Base-by-base conservation (phyloP, 2,329 filamentous ascomycete species). In the Pseudogymnoascus sp. region DNA sequence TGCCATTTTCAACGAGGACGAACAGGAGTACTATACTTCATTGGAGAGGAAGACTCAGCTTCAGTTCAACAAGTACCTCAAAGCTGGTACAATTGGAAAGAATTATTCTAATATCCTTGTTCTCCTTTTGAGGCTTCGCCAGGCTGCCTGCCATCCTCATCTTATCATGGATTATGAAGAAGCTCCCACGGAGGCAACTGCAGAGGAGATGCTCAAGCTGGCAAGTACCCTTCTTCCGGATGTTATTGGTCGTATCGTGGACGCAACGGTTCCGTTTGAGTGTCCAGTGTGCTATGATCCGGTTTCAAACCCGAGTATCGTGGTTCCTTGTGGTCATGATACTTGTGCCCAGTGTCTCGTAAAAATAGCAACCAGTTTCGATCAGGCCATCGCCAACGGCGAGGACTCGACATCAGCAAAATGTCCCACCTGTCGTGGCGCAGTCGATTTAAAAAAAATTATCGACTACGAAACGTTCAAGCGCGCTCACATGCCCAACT, bases 241-340 rank as follows among this genome's bases (percentile, higher is more conserved):
- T 13, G 87, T 90, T 10, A 77, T 95, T 15, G 68, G 75, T n/a
- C 82, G 89, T 5, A 79, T 94, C 68, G 87, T 70, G 23, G 66
- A 59, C 10, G 65, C 63, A 12, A 65, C 69, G 10, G 64, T 59
- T 30, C 60, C 61, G 2, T 89, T 92, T 57, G 86, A 92, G 69
- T 95, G 91, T 67, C 89, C 89, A 0, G 84, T 94, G 18, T 96
- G 91, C 70, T 85, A 88, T 61, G 91, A 96, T 67, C 84, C 78
- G 2, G 82, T 86, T 5, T 77, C 81, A 12, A 91, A 92, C 63
- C 88, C 89, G 0, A 82, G 82, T 2, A 89, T 95, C 63, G 86
- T 92, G 71, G 78, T 90, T 58, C 90, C 90, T 1, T 96, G 91
- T 68, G 91, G 91, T 1, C 91, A 96, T 68, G 83, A 86, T 62